These are phyloP conservation scores for Cymbidium sinense DNA, from an alignment of 106 monocot species.

Conservation along the genomic window DNA sequence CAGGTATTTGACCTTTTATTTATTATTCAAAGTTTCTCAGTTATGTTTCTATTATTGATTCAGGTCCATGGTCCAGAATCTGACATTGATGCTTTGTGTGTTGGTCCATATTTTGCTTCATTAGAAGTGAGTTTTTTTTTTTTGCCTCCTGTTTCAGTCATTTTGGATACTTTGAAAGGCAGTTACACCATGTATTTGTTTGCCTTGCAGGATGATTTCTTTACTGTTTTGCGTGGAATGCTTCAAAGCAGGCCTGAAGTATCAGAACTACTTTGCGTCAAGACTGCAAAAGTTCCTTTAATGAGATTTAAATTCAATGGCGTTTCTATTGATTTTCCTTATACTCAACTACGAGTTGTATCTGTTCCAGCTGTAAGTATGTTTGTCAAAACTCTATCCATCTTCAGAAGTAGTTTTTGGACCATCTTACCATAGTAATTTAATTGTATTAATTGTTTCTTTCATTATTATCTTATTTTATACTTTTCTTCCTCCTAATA, in stretches of 20 bases:
- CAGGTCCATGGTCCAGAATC: conserved; percentile 39
- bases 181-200: neutral
- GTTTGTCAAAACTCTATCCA: neutral
- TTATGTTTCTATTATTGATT: neutral
- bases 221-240: conserved; percentile 21
- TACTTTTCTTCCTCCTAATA: neutral
- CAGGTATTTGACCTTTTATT: neutral
- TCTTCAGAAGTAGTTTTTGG: neutral
- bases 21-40: neutral
- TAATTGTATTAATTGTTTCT: neutral
- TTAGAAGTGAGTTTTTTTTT: conserved; percentile 28
- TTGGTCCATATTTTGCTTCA: conserved; percentile 28
- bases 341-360: conserved; percentile 20
- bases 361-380: conserved; percentile 33
- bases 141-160: neutral
- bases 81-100: conserved; percentile 40
- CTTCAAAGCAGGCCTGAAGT: conserved; percentile 35
- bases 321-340: conserved; percentile 38
- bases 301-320: conserved; percentile 49
- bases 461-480: neutral
- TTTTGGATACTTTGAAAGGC: neutral
- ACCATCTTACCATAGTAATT: neutral
- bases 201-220: conserved; percentile 37
- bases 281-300: conserved; percentile 36
- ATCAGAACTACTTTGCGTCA: conserved; percentile 28